A percentile compares a stretch with the other conserved stretches of the same genome.
phyloP scores from a whole-genome alignment of 495 filamentous ascomycete genomes.

The Xylaria scruposa region DNA sequence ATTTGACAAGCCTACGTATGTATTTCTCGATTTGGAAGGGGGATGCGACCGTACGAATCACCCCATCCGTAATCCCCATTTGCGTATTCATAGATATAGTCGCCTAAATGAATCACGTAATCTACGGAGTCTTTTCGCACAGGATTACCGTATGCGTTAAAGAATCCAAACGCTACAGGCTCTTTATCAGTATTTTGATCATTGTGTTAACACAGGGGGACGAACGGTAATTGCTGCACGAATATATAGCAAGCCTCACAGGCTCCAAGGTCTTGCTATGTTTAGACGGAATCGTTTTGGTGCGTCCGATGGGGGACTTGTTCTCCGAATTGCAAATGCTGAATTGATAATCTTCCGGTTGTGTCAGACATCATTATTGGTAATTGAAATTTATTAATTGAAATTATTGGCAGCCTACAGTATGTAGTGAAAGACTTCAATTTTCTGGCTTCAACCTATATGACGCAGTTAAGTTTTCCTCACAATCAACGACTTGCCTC shows the following conservation, averaged over 20 bases:
- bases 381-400: neutral
- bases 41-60: constrained; percentile 57
- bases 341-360: constrained; percentile 52
- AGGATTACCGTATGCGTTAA: constrained; percentile 69
- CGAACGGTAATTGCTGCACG: constrained; percentile 59
- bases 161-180: constrained; percentile 57
- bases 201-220: constrained; percentile 38
- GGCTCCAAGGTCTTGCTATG: constrained; percentile 44
- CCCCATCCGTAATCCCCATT: constrained; percentile 64
- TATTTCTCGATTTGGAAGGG: constrained; percentile 59
- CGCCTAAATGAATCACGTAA: constrained; percentile 68
- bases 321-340: constrained; percentile 54
- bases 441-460: constrained; percentile 62
- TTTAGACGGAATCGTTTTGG: constrained; percentile 57
- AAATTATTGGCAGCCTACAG: constrained; percentile 39
- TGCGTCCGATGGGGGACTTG: constrained; percentile 55
- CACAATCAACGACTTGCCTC: neutral
- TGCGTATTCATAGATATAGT: constrained; percentile 70
- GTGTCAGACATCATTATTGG: neutral
- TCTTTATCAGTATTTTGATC: constrained; percentile 12
- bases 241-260: constrained; percentile 58
- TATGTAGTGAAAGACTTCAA: constrained; percentile 64
- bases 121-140: constrained; percentile 69
- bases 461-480: neutral
- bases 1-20: constrained; percentile 40